phyloP scores from a whole-genome alignment of 148 eudicot species.

The Tetragonia tetragonoides region DNA sequence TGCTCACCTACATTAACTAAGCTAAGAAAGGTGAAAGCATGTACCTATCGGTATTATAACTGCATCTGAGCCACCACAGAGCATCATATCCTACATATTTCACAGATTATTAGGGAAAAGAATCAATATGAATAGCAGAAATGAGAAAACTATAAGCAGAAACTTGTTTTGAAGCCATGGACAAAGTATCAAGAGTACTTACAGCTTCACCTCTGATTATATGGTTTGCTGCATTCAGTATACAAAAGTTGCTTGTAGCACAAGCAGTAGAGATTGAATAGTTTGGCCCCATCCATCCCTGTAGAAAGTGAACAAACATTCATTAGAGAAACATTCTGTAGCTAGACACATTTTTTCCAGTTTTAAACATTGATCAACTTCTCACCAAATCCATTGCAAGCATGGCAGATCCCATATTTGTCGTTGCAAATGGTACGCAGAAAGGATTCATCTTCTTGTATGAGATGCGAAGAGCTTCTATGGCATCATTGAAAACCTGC shows the following conservation, averaged over 20 bases:
- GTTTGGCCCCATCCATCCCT: constrained; percentile 99
- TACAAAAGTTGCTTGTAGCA: constrained; percentile 97
- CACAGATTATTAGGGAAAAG: neutral
- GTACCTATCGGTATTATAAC: constrained; percentile 87
- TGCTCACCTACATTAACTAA: constrained; percentile 9
- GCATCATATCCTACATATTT: constrained; percentile 79
- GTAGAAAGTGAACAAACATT: constrained; percentile 19
- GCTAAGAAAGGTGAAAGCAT: constrained; percentile 8
- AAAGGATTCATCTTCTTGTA: constrained; percentile 97
- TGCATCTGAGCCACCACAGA: constrained; percentile 96
- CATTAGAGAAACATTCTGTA: constrained; percentile 15
- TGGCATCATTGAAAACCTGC: constrained; percentile 87
- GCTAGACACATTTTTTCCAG: neutral
- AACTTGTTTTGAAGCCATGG: constrained; percentile 12
- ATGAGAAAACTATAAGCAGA: neutral
- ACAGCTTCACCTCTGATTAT: constrained; percentile 97
- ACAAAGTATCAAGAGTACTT: constrained; percentile 34
- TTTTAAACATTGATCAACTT: constrained; percentile 4
- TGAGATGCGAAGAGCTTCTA: constrained; percentile 87
- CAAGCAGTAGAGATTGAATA: constrained; percentile 96
- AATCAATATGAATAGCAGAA: neutral
- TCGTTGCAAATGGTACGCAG: constrained; percentile 89
- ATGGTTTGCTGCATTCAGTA: constrained; percentile 90
- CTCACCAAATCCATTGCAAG: constrained; percentile 95
- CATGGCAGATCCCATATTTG: constrained; percentile 99